These are phyloP conservation scores for Echium plantagineum DNA, from an alignment of 257 asterid species.

Conservation along the genomic window DNA sequence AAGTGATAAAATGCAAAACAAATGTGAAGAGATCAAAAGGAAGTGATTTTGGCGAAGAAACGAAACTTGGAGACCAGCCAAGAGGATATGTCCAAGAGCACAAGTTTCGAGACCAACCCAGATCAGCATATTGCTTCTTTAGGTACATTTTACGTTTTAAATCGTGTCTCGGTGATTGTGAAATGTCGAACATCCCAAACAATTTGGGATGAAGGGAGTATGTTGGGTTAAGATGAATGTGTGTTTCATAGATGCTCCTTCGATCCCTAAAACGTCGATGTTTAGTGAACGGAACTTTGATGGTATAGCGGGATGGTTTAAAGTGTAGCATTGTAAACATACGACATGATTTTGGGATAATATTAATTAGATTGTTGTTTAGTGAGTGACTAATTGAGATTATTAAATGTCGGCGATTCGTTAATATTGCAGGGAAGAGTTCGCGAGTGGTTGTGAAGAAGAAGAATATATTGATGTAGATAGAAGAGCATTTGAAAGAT, in stretches of 20 bases:
- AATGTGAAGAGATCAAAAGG: constrained; percentile 22
- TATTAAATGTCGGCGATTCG: background rate
- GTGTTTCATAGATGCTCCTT: too few relatives aligned
- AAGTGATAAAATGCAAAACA: background rate
- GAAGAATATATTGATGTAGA: constrained; percentile 34
- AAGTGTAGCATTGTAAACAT: too few relatives aligned
- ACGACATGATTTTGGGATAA: background rate
- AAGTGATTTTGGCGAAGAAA: background rate
- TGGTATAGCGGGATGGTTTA: too few relatives aligned
- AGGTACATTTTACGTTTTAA: constrained; percentile 31
- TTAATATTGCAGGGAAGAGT: constrained; percentile 44
- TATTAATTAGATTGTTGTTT: background rate
- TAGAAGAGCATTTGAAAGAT: constrained; percentile 33
- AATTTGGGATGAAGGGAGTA: too few relatives aligned
- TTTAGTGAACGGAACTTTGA: too few relatives aligned
- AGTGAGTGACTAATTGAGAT: too few relatives aligned
- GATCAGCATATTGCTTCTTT: constrained; percentile 54
- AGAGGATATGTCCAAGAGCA: too few relatives aligned
- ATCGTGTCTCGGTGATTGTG: too few relatives aligned
- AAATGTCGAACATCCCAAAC: too few relatives aligned
- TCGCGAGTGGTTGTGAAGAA: constrained; percentile 20
- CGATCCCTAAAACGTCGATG: too few relatives aligned
- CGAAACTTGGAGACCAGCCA: background rate
- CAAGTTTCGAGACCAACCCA: constrained; percentile 27
- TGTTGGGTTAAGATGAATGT: too few relatives aligned